Evolutionary conservation across 129 eudicot species (phyloP).

Genomic region (Chrysanthemum lavandulifolium): DNA sequence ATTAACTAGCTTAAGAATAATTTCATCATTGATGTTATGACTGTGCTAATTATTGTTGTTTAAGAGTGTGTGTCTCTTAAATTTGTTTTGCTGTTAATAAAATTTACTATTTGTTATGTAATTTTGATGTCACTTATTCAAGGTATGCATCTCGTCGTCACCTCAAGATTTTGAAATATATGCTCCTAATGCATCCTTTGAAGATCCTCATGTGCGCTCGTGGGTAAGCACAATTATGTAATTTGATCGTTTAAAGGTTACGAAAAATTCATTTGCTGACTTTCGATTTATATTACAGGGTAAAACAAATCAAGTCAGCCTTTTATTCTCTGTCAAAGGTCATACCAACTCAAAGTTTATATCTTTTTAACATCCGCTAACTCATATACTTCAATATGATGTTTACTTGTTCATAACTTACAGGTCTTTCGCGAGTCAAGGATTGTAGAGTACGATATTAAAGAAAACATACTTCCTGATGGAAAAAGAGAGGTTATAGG

Average conservation of each 20-base stretch:
- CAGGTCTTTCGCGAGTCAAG: conserved; percentile 76
- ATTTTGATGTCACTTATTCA: conserved; percentile 25
- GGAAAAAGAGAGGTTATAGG: conserved; percentile 59
- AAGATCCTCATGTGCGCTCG: conserved; percentile 88
- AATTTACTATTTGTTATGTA: conserved; percentile 4
- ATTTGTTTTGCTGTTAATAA: neutral
- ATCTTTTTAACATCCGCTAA: neutral
- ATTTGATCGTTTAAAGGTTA: neutral
- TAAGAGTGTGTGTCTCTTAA: too few relatives aligned
- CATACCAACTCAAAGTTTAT: neutral
- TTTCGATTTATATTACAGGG: conserved; percentile 45
- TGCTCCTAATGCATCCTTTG: conserved; percentile 81
- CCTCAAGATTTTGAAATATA: conserved; percentile 78
- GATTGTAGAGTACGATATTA: conserved; percentile 64
- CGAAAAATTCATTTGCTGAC: neutral
- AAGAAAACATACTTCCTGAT: conserved; percentile 56
- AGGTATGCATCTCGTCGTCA: conserved; percentile 64
- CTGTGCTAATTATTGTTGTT: too few relatives aligned
- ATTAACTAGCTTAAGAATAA: too few relatives aligned
- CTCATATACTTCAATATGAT: neutral
- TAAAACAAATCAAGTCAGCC: conserved; percentile 83
- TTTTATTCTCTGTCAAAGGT: conserved; percentile 85
- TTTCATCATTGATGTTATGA: too few relatives aligned
- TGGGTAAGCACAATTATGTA: conserved; percentile 44
- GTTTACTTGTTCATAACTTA: conserved; percentile 9